Evolutionary conservation across 2,329 filamentous ascomycete genomes (phyloP).

Genomic region (Sporothrix globosa): DNA sequence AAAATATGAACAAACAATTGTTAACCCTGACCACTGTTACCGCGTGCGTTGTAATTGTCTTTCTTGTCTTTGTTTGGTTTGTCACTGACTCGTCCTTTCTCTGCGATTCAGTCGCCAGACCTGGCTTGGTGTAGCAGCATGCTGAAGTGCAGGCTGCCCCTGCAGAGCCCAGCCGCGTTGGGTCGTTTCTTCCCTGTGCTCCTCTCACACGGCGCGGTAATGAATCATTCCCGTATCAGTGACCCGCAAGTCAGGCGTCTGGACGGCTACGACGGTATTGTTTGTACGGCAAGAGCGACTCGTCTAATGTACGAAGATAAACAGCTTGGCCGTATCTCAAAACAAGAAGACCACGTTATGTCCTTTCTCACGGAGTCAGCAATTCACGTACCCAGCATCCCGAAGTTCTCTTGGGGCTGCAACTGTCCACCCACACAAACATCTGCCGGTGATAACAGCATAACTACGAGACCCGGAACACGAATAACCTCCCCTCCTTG

Average conservation of each 20-base stretch:
- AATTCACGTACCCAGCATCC: background rate
- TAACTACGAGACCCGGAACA: background rate
- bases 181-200: background rate
- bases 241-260: background rate
- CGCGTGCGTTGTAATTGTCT: background rate
- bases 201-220: background rate
- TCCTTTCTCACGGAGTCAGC: background rate
- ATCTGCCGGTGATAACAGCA: background rate
- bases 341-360: background rate
- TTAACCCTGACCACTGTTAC: no score
- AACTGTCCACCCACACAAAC: background rate
- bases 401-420: background rate
- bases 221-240: constrained; percentile 13
- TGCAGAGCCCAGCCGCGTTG: background rate
- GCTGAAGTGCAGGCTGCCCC: background rate
- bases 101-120: constrained; percentile 16
- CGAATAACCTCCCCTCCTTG: background rate
- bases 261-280: background rate
- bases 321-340: background rate
- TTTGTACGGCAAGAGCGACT: background rate
- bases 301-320: background rate
- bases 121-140: constrained; percentile 1
- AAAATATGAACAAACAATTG: background rate
- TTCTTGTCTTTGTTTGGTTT: background rate
- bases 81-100: background rate